A percentile compares a stretch with the other conserved stretches of the same genome.
Evolutionary conservation across 345 rosid species (phyloP).

Genomic region (Odontarrhena argentea): DNA sequence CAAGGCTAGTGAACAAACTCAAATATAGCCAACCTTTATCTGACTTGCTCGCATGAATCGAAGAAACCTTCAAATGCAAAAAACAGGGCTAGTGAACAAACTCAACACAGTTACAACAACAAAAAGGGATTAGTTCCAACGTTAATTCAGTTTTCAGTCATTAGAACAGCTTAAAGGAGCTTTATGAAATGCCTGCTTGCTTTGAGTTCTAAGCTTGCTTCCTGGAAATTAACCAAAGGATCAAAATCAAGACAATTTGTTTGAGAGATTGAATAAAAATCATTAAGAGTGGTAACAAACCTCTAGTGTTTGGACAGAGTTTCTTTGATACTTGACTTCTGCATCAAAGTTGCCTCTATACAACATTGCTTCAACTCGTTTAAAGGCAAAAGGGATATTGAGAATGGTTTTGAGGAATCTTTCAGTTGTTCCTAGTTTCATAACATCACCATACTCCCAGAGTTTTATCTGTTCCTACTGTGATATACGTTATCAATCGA

Average conservation of each 20-base stretch:
- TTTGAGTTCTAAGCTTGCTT: conserved; percentile 86
- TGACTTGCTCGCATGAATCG: no score
- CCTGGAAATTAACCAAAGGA: conserved; percentile 46
- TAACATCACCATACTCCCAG: conserved; percentile 71
- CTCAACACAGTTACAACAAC: no score
- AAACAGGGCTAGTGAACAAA: no score
- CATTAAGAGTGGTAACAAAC: conserved; percentile 38
- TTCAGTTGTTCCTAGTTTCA: conserved; percentile 90
- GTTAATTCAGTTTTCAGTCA: conserved; percentile 94
- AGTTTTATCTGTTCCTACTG: conserved; percentile 86
- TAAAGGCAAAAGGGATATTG: conserved; percentile 89
- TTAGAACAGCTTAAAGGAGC: conserved; percentile 94
- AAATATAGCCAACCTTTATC: no score
- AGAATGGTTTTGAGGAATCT: conserved; percentile 87
- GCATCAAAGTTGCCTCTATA: conserved; percentile 94
- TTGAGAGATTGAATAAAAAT: background rate
- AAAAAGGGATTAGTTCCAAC: conserved; percentile 72
- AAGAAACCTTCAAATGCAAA: no score
- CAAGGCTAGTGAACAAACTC: no score
- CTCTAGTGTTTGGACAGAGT: conserved; percentile 89
- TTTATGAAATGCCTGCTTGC: conserved; percentile 88
- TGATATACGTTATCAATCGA: no score
- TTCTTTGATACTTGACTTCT: conserved; percentile 83
- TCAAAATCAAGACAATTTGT: background rate
- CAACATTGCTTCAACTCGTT: conserved; percentile 95